Conservation (phyloP, 2,329 filamentous ascomycete species). For the Ramichloridium luteum region DNA sequence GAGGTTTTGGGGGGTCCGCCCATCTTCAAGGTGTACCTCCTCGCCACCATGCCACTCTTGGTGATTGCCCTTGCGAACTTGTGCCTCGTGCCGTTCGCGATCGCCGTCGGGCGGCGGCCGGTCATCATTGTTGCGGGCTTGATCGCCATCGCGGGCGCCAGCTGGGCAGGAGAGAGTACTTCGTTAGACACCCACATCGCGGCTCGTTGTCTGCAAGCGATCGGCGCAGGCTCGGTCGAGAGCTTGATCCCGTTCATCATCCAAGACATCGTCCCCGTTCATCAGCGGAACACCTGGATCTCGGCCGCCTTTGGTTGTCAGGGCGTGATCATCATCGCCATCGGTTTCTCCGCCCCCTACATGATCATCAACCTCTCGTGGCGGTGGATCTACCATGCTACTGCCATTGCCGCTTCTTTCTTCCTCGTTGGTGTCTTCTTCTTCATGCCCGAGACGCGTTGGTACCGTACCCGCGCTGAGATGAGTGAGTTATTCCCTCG, state of each 20-base stretch:
- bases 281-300: constrained; percentile 22
- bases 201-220: constrained; percentile 19
- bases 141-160: constrained; percentile 16
- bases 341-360: constrained; percentile 21
- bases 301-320: constrained; percentile 19
- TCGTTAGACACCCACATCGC: constrained; percentile 18
- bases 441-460: constrained; percentile 22
- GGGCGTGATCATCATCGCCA: constrained; percentile 20
- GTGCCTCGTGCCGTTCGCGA: constrained; percentile 21
- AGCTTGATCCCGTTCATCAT: constrained; percentile 22
- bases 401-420: constrained; percentile 13
- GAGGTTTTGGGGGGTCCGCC: constrained; percentile 14
- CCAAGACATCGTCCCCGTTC: constrained; percentile 18
- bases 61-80: constrained; percentile 21
- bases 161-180: constrained; percentile 20
- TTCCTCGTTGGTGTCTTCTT: constrained; percentile 18
- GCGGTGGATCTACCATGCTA: constrained; percentile 22
- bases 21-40: constrained; percentile 20
- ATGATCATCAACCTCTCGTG: constrained; percentile 20
- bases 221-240: constrained; percentile 23
- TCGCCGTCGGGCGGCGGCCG: constrained; percentile 19
- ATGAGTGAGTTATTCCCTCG: constrained; percentile 9
- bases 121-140: constrained; percentile 18
- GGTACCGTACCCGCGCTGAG: constrained; percentile 15
- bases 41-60: constrained; percentile 20